A percentile compares a stretch with the other conserved stretches of the same genome.
These are phyloP conservation scores for Eucalyptus sp. DNA, from an alignment of 345 rosid species.

Conservation along the genomic window DNA sequence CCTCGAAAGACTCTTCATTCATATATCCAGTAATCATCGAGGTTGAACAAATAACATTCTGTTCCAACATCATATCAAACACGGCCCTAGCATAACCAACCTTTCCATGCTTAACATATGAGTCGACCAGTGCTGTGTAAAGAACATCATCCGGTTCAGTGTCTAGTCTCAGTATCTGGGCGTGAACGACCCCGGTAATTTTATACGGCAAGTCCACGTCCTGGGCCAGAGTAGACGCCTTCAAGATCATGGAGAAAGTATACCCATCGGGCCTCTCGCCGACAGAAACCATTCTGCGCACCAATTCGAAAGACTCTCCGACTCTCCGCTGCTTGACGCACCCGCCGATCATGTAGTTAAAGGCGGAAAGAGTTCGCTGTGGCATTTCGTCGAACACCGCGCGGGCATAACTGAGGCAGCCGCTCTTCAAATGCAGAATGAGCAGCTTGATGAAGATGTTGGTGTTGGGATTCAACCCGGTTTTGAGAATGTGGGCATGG, in stretches of 20 bases:
- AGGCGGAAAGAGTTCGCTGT: slow-evolving; percentile 57
- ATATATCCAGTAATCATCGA: slow-evolving; percentile 87
- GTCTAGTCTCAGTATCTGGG: slow-evolving; percentile 39
- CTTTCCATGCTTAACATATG: slow-evolving; percentile 60
- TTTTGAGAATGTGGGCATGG: slow-evolving; percentile 50
- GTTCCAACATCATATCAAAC: slow-evolving; percentile 57
- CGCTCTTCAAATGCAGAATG: slow-evolving; percentile 40
- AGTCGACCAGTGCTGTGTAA: slow-evolving; percentile 60
- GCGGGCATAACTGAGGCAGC: slow-evolving; percentile 44
- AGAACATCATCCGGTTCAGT: slow-evolving; percentile 67
- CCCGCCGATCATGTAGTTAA: slow-evolving; percentile 68
- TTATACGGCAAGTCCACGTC: slow-evolving; percentile 9
- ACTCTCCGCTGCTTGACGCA: slow-evolving; percentile 37
- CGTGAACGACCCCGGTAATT: slow-evolving; percentile 42
- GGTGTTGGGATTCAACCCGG: slow-evolving; percentile 43
- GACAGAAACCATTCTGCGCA: slow-evolving; percentile 27
- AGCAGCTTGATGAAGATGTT: slow-evolving; percentile 64
- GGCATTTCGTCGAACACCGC: slow-evolving; percentile 73
- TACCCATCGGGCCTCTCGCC: slow-evolving; percentile 64
- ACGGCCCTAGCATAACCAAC: slow-evolving; percentile 54
- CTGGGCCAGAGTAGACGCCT: slow-evolving; percentile 42
- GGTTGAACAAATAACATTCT: slow-evolving; percentile 68
- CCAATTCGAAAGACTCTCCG: slow-evolving; percentile 25
- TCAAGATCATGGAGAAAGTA: slow-evolving; percentile 74
- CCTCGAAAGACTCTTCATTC: slow-evolving; percentile 41